Base-by-base conservation (phyloP, 2,329 filamentous ascomycete genomes). In the Aspergillus candidus region DNA sequence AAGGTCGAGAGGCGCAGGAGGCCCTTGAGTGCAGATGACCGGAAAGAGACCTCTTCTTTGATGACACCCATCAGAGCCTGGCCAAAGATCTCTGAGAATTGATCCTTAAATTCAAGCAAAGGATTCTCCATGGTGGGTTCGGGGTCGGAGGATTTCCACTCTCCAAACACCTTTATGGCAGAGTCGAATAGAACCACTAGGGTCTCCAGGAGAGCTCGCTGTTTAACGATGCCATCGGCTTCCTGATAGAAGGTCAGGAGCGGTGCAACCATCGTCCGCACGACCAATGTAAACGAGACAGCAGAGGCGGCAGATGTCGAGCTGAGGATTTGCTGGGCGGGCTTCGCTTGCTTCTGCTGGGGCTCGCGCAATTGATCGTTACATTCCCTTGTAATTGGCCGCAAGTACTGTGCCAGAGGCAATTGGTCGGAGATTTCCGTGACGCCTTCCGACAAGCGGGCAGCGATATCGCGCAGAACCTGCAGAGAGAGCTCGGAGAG, bases 291-390 rank as follows among this genome's bases (percentile, higher is more conserved):
- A 40, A 78, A 79, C 1, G 80, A 72, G 13, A 72, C 61, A 1
- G 72, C 62, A 13, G 78, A 80, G 5, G 78, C 74, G 36, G 74
- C 70, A 2, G 79, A 75, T 10, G 82, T 64, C 6, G 74, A 74
- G 32, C 73, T 68, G 12, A 85, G 58, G 13, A 85, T 83, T 18
- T 77, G 74, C 13, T 79, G 79, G 3, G 80, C 75, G 8, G 80
- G 80, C 55, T 79, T 78, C 3, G 82, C 83, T 57, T 85, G 79
- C 57, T 84, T 84, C 4, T 81, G 82, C 35, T 82, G 80, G 6
- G 82, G 82, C 57, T 85, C 81, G 54, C 80, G 78, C 4, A 85
- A 68, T 54, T 84, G 80, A 49, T 84, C 79, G 47, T 82, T 79
- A 57, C 81, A 84, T 63, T 85, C 82, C 53, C 82, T 81, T 36